Evolutionary conservation across 2,329 filamentous ascomycete species (phyloP), one percentile per base, ranked within the genome.

Genomic region (Leptosphaerulina australis): DNA sequence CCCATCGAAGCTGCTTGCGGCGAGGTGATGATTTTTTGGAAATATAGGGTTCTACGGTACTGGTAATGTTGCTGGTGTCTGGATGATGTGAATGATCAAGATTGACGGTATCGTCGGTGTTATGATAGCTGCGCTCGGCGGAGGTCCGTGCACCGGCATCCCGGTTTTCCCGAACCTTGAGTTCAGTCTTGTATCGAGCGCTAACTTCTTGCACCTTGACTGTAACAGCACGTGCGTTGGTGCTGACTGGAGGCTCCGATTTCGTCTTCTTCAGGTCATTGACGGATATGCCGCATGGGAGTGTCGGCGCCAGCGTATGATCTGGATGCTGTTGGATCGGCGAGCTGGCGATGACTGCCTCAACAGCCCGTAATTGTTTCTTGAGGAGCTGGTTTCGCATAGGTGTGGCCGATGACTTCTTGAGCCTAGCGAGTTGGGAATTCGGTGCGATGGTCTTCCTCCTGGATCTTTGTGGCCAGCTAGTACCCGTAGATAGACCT

Each of bases 1-100:
- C 40, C 57, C 56, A 65, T 28, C 45, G 50, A 7, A 67, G 6
- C 10, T 20, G 41, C 44, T 62, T 54, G 8, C 33, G 45, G 12
- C 28, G 20, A 2, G 39, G 39, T 8, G 53, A 51, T 8, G 36
- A 31, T 14, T 36, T 24, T 8, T 30, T 12, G 5, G 17, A 14
- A 10, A 15, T 35, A 31, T 36, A 15, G 9, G 24, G 25, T 4
- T 49, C 25, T 7, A 31, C 30, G 10, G 12, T 30, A 31, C 43
- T 46, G 44, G 35, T 52, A 7, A 33, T 12, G 11, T 53, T n/a
- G 36, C 14, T 30, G 11, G 52, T 37, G 35, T 41, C 25, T 1
- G 33, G 47, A 3, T 44, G 34, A 18, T 25, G n/a, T 12, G 50
- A 57, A 15, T 52, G 39, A 21, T 60, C 53, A 10, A 51, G n/a